Base-by-base conservation (phyloP, 2,329 filamentous ascomycete species). In the Xylariaceae sp. region DNA sequence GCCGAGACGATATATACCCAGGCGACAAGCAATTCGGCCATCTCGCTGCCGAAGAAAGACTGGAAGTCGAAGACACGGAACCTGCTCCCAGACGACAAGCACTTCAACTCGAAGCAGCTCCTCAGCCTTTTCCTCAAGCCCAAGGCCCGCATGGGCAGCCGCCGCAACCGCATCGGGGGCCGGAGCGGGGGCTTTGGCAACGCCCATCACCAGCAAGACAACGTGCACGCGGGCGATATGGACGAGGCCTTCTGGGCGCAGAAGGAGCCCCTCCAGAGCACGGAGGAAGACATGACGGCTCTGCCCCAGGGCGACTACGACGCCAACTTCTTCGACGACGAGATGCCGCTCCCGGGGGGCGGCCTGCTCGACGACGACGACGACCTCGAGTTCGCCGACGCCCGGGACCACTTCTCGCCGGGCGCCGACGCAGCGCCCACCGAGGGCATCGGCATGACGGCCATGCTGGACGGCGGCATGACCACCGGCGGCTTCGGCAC, bases 221-320 rank as follows among this genome's bases (percentile, higher is more conserved):
- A 74, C 22, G 63, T 76, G 7, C 74, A 72, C 1, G 75, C 80
- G 39, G 83, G 79, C 25, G 85, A 94, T 39, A 85, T 95, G 68
- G 87, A 96, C 52, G 90, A 95, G 61, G 89, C 84, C 14, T 96
- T 94, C 64, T 98, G 92, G 88, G 92, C 92, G 5, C 78, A 72
- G 61, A 83, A 75, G 56, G 78, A 64, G 45, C 73, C 64, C 32
- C 55, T 54, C 48, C 57, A 61, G 21, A 52, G 43, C 36, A 37
- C 48, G 50, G 56, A 56, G 28, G 43, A 50, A 31, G 79, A 81
- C 26, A 79, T 81, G 16, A 77, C 67, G 3, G 70, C 63, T 2
- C 58, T 72, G 23, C 71, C 72, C 3, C 68, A 77, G 47, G 89
- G 89, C 40, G 81, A 93, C 53, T 98, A 96, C 59, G 88, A 96